Percentiles rank a stretch among this genome's conserved stretches.
Conservation (phyloP, 768 basidiomycete genomes). For the Trametes cubensis region DNA sequence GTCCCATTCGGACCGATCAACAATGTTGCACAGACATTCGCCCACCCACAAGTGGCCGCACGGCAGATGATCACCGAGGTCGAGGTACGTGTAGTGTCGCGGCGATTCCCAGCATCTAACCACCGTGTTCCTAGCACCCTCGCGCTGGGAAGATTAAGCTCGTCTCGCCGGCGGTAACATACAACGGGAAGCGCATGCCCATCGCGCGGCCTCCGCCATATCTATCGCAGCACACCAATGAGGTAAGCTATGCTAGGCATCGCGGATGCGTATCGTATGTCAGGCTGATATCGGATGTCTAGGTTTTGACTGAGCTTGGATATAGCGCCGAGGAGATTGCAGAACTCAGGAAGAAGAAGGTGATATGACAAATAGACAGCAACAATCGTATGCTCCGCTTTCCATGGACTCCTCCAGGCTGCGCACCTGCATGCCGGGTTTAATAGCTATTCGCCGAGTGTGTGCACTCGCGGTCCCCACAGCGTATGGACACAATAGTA, state of each 20-base stretch:
- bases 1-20: slow-evolving; percentile 93
- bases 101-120: not conserved
- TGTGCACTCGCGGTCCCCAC: not conserved
- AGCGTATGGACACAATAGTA: too few relatives aligned
- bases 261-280: not conserved
- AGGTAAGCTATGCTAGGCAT: slow-evolving; percentile 44
- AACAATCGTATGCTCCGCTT: not conserved
- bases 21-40: slow-evolving; percentile 85
- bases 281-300: not conserved
- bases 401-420: not conserved
- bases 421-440: not conserved
- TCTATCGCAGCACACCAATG: slow-evolving; percentile 80
- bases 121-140: slow-evolving; percentile 33
- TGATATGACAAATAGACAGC: slow-evolving; percentile 29
- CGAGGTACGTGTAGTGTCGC: slow-evolving; percentile 51
- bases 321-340: slow-evolving; percentile 34
- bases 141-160: slow-evolving; percentile 64
- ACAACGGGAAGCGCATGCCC: slow-evolving; percentile 79
- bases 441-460: not conserved
- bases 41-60: slow-evolving; percentile 84
- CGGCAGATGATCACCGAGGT: slow-evolving; percentile 76
- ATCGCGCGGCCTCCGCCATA: slow-evolving; percentile 82
- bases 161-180: slow-evolving; percentile 78
- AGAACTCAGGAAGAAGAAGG: slow-evolving; percentile 29
- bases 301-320: slow-evolving; percentile 37